Percentiles rank a stretch among this genome's conserved stretches.
Conservation (phyloP, 2,329 filamentous ascomycete species). For the Microdochium trichocladiopsis region DNA sequence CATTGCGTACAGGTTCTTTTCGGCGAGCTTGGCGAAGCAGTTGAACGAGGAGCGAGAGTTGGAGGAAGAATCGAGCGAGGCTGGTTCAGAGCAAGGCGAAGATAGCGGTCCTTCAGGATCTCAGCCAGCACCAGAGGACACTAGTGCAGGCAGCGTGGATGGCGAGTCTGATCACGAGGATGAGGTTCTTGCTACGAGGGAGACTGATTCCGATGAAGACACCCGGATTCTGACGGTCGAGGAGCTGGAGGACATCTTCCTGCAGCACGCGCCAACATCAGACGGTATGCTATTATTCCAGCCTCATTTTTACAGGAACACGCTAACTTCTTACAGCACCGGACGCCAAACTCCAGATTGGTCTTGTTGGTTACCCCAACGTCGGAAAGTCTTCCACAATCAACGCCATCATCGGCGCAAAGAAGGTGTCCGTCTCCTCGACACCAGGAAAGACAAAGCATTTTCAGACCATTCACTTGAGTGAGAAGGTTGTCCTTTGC, state of each 20-base stretch:
- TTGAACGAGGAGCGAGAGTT: slow-evolving; percentile 65
- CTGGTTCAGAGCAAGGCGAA: slow-evolving; percentile 13
- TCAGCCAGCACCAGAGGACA: slow-evolving; percentile 19
- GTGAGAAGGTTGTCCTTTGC: slow-evolving; percentile 81
- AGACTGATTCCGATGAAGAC: slow-evolving; percentile 43
- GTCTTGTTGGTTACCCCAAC: slow-evolving; percentile 95
- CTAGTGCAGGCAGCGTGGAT: slow-evolving; percentile 19
- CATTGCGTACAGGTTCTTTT: slow-evolving; percentile 95
- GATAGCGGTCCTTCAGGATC: slow-evolving; percentile 16
- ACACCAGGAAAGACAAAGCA: slow-evolving; percentile 99
- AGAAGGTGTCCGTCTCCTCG: slow-evolving; percentile 96
- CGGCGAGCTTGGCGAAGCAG: slow-evolving; percentile 85
- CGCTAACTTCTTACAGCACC: slow-evolving; percentile 26
- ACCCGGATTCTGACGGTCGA: slow-evolving; percentile 86
- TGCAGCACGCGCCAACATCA: slow-evolving; percentile 51
- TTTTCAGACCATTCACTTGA: slow-evolving; percentile 96
- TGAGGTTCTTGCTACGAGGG: slow-evolving; percentile 25
- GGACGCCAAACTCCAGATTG: slow-evolving; percentile 72
- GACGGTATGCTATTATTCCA: slow-evolving; percentile 34
- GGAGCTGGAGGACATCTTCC: slow-evolving; percentile 83
- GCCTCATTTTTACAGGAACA: slow-evolving; percentile 4
- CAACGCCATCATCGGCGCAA: slow-evolving; percentile 95
- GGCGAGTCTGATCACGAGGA: slow-evolving; percentile 28
- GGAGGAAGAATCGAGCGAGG: slow-evolving; percentile 29
- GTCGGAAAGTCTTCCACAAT: slow-evolving; percentile 99